Percentiles rank a stretch among this genome's conserved stretches.
Conservation (phyloP, 2,329 filamentous ascomycete species). For the Ophiostoma angusticollis region DNA sequence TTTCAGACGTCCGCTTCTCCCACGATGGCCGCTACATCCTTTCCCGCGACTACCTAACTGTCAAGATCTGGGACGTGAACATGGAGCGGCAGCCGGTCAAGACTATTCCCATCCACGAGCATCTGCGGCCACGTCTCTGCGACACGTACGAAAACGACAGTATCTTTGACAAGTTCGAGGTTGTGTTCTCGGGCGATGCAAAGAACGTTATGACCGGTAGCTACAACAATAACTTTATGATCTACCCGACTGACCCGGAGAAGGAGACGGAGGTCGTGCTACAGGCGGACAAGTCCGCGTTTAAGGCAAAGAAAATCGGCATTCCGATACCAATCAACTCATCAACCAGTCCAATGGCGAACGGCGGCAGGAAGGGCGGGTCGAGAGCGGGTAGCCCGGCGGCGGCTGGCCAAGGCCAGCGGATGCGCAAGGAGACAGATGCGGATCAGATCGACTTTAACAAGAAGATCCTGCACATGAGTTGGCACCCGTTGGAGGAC, state of each 20-base stretch:
- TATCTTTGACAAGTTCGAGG: constrained; percentile 99
- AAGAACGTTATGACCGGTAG: constrained; percentile 99
- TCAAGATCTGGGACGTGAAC: constrained; percentile 99
- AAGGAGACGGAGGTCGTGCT: constrained; percentile 96
- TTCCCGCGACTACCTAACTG: constrained; percentile 92
- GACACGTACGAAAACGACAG: constrained; percentile 99
- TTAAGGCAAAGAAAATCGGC: constrained; percentile 99
- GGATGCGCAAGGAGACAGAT: constrained; percentile 98
- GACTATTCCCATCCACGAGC: constrained; percentile 97
- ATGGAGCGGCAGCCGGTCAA: constrained; percentile 97
- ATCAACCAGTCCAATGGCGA: constrained; percentile 57
- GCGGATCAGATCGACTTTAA: constrained; percentile 99
- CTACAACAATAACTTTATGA: constrained; percentile 99
- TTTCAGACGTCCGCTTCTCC: constrained; percentile 96
- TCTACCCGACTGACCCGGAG: constrained; percentile 90
- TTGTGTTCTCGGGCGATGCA: constrained; percentile 94
- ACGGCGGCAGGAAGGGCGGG: constrained; percentile 72
- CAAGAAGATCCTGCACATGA: constrained; percentile 99
- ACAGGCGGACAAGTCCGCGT: constrained; percentile 96
- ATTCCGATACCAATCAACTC: constrained; percentile 93
- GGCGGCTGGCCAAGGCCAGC: constrained; percentile 64
- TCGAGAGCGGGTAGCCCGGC: constrained; percentile 81
- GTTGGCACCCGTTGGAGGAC: constrained; percentile 99
- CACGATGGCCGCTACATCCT: constrained; percentile 94
- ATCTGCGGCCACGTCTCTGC: constrained; percentile 83